These are phyloP conservation scores for Sclerotinia nivalis DNA, from an alignment of 2,329 filamentous ascomycete genomes.

Conservation along the genomic window DNA sequence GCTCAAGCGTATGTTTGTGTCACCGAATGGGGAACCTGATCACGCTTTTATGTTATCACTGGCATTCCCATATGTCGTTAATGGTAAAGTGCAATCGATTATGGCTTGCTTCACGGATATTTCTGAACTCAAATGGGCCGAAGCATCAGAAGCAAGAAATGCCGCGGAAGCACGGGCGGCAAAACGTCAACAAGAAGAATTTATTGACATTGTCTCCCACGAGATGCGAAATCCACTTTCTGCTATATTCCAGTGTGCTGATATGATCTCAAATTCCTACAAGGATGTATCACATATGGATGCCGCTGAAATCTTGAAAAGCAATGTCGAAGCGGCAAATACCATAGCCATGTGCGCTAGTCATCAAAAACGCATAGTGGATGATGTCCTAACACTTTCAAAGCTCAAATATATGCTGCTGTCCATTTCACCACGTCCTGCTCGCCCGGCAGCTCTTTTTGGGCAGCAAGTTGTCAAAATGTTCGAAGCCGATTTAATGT, in stretches of 20 bases:
- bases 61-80: constrained; percentile 32
- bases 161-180: constrained; percentile 55
- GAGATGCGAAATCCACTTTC: constrained; percentile 73
- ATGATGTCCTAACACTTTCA: constrained; percentile 71
- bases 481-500: constrained; percentile 73
- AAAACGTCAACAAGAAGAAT: constrained; percentile 73
- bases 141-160: constrained; percentile 47
- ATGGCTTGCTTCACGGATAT: constrained; percentile 39
- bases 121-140: constrained; percentile 37
- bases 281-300: constrained; percentile 37
- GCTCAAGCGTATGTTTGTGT: constrained; percentile 35
- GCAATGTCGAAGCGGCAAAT: constrained; percentile 71
- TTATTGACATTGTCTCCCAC: constrained; percentile 74
- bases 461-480: constrained; percentile 67
- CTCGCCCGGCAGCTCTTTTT: constrained; percentile 62
- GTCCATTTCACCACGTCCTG: constrained; percentile 68
- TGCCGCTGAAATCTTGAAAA: constrained; percentile 49
- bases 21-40: constrained; percentile 36
- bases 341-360: constrained; percentile 77
- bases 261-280: constrained; percentile 60
- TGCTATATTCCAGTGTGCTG: constrained; percentile 74
- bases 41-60: constrained; percentile 32
- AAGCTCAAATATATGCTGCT: constrained; percentile 77
- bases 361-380: constrained; percentile 78
- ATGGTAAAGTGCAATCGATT: constrained; percentile 33